Base-by-base conservation (phyloP, 768 basidiomycete species). In the Lactarius psammicola region DNA sequence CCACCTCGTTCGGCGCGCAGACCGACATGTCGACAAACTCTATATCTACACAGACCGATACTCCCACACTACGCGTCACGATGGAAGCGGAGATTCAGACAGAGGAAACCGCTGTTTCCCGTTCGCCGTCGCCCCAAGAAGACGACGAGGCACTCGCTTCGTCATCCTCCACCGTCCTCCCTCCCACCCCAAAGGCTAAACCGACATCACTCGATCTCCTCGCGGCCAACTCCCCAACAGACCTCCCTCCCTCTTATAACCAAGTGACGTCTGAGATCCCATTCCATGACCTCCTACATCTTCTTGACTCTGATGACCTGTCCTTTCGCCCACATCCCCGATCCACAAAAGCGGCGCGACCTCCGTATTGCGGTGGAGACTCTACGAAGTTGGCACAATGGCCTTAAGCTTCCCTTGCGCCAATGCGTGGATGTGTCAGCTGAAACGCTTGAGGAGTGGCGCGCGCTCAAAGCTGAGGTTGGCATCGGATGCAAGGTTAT, bases 401-500 rank as follows among this genome's bases (percentile, higher is more conserved):
- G 88, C 38, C 80, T 82, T 20, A 70, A 74, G 44, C 66, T 81
- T 40, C 82, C 82, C 9, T 74, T 82, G 59, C 78, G 80, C 51
- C 75, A 80, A 5, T 51, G 80, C 28, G 59, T 74, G 2, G 82
- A 82, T 13, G 77, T 94, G 31, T 86, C 90, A 4, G 81, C 84
- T 60, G 90, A 91, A 40, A 78, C 84, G 2, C 74, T 82, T 28
- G 89, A 88, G 68, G 90, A 91, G 68, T 94, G 92, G 92, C 85
- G 85, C 68, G 82, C 86, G 8, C 77, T 94, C 61, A 91, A 94
- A 75, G 84, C 84, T 31, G 90, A 93, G 73, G 80, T 94, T 10
- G 92, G 92, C 13, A 80, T 92, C 53, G 87, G 87, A 31, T 94
- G 92, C 71, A 69, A 78, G 33, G 88, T 90, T 55, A 89, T 94